phyloP scores from a whole-genome alignment of 306 rosid species.

The Dalbergia oliveri region DNA sequence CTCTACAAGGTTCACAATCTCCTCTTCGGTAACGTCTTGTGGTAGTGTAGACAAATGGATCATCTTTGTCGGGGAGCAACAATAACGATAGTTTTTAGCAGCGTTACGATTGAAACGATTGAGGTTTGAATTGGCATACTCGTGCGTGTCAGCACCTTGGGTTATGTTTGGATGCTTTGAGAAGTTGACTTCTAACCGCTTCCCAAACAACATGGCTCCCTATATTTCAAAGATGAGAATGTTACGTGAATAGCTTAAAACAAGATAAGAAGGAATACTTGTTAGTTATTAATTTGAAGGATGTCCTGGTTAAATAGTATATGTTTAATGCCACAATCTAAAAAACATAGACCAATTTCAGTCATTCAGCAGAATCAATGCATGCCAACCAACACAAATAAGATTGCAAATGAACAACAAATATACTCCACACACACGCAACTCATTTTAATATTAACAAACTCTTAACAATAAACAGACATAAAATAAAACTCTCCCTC shows the following conservation, averaged over 20 bases:
- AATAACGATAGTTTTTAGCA: slow-evolving; percentile 91
- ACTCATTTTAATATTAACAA: neutral
- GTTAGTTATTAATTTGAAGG: slow-evolving; percentile 7
- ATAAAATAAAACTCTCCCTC: slow-evolving; percentile 10
- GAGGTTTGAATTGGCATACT: slow-evolving; percentile 83
- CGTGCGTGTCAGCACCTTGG: slow-evolving; percentile 90
- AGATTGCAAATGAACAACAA: neutral
- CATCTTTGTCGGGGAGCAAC: slow-evolving; percentile 92
- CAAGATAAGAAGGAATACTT: neutral
- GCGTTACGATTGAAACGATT: slow-evolving; percentile 96
- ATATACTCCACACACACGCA: neutral
- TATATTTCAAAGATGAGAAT: slow-evolving; percentile 41
- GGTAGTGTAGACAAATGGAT: slow-evolving; percentile 88
- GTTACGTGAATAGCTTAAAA: neutral
- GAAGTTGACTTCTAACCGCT: slow-evolving; percentile 87
- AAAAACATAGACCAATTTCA: slow-evolving; percentile 4
- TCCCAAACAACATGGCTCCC: slow-evolving; percentile 91
- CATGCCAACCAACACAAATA: neutral
- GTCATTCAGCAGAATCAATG: neutral
- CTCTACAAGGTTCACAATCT: slow-evolving; percentile 76
- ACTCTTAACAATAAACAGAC: slow-evolving; percentile 1
- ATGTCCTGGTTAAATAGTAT: neutral
- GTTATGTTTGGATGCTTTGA: slow-evolving; percentile 85
- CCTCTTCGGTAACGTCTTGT: slow-evolving; percentile 84
- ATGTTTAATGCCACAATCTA: slow-evolving; percentile 9